phyloP scores from a whole-genome alignment of 768 basidiomycete genomes.

The Dentipellis sp. region DNA sequence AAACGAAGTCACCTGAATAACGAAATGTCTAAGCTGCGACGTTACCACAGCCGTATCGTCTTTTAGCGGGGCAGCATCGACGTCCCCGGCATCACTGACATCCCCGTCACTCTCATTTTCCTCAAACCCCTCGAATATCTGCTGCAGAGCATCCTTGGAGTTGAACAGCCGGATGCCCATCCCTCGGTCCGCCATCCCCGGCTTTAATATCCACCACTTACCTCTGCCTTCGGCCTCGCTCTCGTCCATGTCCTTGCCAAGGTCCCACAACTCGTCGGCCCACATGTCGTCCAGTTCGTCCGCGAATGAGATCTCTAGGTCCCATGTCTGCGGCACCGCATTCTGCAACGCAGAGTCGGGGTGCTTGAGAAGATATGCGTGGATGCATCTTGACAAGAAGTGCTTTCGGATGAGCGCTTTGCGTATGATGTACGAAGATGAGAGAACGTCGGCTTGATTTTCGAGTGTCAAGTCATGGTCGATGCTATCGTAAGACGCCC shows the following conservation, averaged over 20 bases:
- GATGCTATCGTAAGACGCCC: constrained; percentile 85
- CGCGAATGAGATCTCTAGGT: constrained; percentile 77
- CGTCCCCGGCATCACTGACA: too few relatives aligned
- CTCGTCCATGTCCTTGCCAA: constrained; percentile 50
- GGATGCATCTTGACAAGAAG: constrained; percentile 70
- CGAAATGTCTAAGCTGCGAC: constrained; percentile 90
- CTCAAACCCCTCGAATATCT: constrained; percentile 81
- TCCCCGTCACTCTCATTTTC: constrained; percentile 40
- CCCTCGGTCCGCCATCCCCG: constrained; percentile 94
- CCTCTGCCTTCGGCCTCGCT: constrained; percentile 3
- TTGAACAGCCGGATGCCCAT: constrained; percentile 92
- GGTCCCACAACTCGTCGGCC: constrained; percentile 87
- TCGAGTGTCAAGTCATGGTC: constrained; percentile 64
- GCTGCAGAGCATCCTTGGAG: constrained; percentile 56
- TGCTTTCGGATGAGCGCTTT: constrained; percentile 95
- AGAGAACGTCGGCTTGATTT: constrained; percentile 41
- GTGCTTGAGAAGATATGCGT: constrained; percentile 65
- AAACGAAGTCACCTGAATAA: constrained; percentile 66
- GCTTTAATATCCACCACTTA: constrained; percentile 93
- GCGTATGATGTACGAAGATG: constrained; percentile 82
- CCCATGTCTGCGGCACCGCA: constrained; percentile 68
- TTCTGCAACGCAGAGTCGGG: constrained; percentile 43
- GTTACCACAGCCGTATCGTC: constrained; percentile 53
- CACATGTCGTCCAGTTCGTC: constrained; percentile 95
- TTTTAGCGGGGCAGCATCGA: constrained; percentile 23